A percentile compares a stretch with the other conserved stretches of the same genome.
Evolutionary conservation across 176 grass and related monocot genomes (phyloP).

Genomic region (maize (Zea mays)): Zm-B73-REFERENCE-NAM-5.0 NC_050101.1:144710001-144710500

Average conservation of each 20-base stretch:
- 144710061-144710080: background rate
- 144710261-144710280: no score
- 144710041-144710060: constrained; percentile 45
- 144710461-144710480: constrained; percentile 67
- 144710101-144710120: background rate
- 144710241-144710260: background rate
- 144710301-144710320: constrained; percentile 63
- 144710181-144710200: constrained; percentile 51
- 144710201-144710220: background rate
- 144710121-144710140: constrained; percentile 50
- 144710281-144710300: constrained; percentile 50
- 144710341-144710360: constrained; percentile 63
- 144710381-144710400: constrained; percentile 58
- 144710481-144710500: constrained; percentile 73
- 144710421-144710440: constrained; percentile 33
- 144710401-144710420: constrained; percentile 43
- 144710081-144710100: background rate
- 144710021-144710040: constrained; percentile 59
- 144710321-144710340: constrained; percentile 73
- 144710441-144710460: constrained; percentile 66
- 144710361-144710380: constrained; percentile 57
- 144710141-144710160: constrained; percentile 41
- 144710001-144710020: constrained; percentile 46
- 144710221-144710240: no score
- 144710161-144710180: constrained; percentile 60